Base-by-base conservation (phyloP, 2,329 filamentous ascomycete genomes). In the Leptographium flavum region DNA sequence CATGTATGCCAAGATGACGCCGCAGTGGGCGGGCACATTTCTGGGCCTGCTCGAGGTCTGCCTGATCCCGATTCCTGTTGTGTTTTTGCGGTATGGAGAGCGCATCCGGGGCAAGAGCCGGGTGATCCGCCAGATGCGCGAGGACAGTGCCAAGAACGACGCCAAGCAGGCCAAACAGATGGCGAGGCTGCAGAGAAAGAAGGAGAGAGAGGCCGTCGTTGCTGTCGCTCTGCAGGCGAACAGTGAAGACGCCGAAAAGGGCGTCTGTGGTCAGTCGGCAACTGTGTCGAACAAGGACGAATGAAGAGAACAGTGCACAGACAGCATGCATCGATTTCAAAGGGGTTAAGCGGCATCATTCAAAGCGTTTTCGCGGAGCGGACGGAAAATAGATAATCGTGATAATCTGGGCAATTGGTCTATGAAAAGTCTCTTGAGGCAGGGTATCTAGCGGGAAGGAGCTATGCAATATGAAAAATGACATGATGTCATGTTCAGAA, bases 1-100 rank as follows among this genome's bases (percentile, higher is more conserved):
- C n/a, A 78, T 92, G 72, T 88, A 87, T 58, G 55, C 55, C 0
- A 64, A 65, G 0, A 63, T 92, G 15, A 79, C 79, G 0, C 75
- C 83, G 1, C 79, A 83, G 53, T 87, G 82, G 82, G 78, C 82
- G 0, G 82, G 81, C 0, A 86, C 81, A 0, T 63, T 87, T 33
- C 63, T 90, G 5, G 82, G 80, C 0, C 50, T 85, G 42, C 60
- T 88, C 5, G 82, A 87, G 57, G 73, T 83, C 10, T 61, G 68
- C 1, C 70, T 86, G 53, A 79, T 87, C 17, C 83, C 84, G 0
- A 87, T 88, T 43, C 84, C 84, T 0, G 70, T 86, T 46, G 66
- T 82, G 1, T 88, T 90, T 54, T 87, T 84, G 47, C 62, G 61
- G 30, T 74, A 68, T 50, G 73, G 73, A 3, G 63, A 65, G 22